Evolutionary conservation across 2,329 filamentous ascomycete genomes (phyloP), one percentile per base, ranked within the genome.

Genomic region (Fusarium sp.): DNA sequence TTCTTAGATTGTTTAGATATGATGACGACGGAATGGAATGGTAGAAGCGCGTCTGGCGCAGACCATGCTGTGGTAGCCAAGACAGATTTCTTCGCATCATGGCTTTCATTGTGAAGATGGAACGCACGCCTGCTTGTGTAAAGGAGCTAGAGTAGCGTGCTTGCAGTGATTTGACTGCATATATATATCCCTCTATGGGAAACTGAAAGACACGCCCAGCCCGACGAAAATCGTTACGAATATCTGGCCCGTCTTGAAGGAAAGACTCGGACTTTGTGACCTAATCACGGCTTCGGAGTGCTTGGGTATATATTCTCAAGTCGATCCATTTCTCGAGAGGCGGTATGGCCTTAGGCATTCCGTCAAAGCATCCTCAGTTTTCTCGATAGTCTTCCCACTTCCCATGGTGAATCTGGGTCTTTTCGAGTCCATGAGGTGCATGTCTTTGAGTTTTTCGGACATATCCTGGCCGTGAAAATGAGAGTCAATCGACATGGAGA

Each of bases 1-100:
- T 95, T 78, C 81, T 96, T 80, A 88, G 87, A 64, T 81, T 89
- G 61, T 89, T 89, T 69, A 82, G 85, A 61, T 85, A 82, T 54
- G 87, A 88, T 47, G 85, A 89, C 68, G 84, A 86, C 61, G 80
- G 80, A 45, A 80, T 85, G 70, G 77, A 66, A 1, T 75, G 66
- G 73, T 65, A 74, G 29, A 67, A n/a, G 10, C 10, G 16, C 9
- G 9, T 20, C 2, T 56, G n/a, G 6, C 3, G 6, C 13, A 14
- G 4, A 45, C 13, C n/a, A 45, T 45, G 11, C 16, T 54, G 47
- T 22, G 8, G 11, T 0, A 9, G 11, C 6, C 42, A 45, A 45
- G 18, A 31, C 18, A n/a, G 16, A 10, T 8, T 7, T 31, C 25
- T 52, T 31, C 1, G 4, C 13, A 1, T 29, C 18, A 6, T 31